Evolutionary conservation across 2,329 filamentous ascomycete species (phyloP).

Genomic region (Sclerotinia glacialis): DNA sequence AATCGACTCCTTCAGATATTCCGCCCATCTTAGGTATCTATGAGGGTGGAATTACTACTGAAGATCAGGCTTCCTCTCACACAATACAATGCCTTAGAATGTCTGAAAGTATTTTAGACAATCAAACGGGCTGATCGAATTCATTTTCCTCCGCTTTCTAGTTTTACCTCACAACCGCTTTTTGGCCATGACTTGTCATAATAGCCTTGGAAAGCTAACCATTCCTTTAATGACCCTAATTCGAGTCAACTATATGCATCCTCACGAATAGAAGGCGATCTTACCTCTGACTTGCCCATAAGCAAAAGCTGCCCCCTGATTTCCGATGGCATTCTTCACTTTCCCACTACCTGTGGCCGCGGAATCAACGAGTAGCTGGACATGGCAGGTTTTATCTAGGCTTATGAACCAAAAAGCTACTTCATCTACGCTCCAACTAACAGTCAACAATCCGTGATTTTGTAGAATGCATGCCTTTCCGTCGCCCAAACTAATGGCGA

Average conservation of each 20-base stretch:
- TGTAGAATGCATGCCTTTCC: constrained; percentile 51
- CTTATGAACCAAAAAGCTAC: constrained; percentile 53
- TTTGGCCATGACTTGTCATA: constrained; percentile 52
- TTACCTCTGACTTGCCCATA: constrained; percentile 59
- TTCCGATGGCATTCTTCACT: constrained; percentile 55
- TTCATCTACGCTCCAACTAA: constrained; percentile 46
- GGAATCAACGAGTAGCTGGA: constrained; percentile 53
- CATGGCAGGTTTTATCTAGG: constrained; percentile 48
- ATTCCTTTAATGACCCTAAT: constrained; percentile 48
- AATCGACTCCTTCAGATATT: not conserved
- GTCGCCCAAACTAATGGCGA: constrained; percentile 47
- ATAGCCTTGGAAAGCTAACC: constrained; percentile 52
- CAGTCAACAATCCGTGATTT: constrained; percentile 54
- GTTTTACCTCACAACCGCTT: constrained; percentile 47
- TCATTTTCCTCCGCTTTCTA: not conserved
- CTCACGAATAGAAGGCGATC: not conserved
- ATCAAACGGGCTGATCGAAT: not conserved
- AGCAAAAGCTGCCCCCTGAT: constrained; percentile 66
- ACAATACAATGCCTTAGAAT: not conserved
- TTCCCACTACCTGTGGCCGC: constrained; percentile 61
- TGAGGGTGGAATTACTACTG: not conserved
- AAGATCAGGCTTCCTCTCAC: not conserved
- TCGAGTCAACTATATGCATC: not conserved
- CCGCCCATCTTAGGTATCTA: not conserved
- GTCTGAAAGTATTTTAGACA: not conserved